Evolutionary conservation across 345 rosid species (phyloP), one percentile per base, ranked within the genome.

Genomic region (Brassica carinata): DNA sequence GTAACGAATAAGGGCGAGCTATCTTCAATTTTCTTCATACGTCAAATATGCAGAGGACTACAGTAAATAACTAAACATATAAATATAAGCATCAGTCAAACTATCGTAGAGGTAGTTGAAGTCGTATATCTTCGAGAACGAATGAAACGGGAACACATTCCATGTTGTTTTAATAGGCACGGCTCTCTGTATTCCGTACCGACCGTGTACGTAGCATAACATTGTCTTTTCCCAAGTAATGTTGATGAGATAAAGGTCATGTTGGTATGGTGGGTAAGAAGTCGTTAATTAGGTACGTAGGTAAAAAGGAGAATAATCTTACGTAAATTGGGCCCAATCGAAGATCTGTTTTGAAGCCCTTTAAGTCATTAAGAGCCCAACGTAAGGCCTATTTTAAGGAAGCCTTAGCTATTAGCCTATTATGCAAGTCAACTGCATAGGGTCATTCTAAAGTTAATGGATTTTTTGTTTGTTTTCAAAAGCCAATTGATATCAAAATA

Each of bases 161-260:
- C 15, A 67, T 66, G 14, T 66, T 65, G 23, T 33, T 33, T 3
- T 1, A 14, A 64, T 27, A 2, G 15, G 15, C 34, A 64, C 68
- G 45, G 0, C 45, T n/a, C 23, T n/a, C 10, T 65, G 69, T n/a
- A 2, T 0, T n/a, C 43, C 15, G 65, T 59, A 59, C 33, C 10
- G 26, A 17, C 4, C 23, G n/a, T n/a, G 9, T 55, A 40, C 51
- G 61, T 61, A 43, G 67, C 68, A 65, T 65, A 31, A 64, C 27
- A 65, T 65, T 66, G 51, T 36, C 71, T 36, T 67, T 36, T 36
- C 71, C 29, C 8, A 23, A 66, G n/a, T 66, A 66, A 34, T 26
- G 11, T 43, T 68, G 34, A 23, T 23, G 36, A 9, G 59, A 26
- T 26, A 2, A 45, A 69, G 72, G 59, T 69, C 59, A 40, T 5